phyloP scores from a whole-genome alignment of 192 early-diverging fungal genomes.

The Coemansia asiatica region DNA sequence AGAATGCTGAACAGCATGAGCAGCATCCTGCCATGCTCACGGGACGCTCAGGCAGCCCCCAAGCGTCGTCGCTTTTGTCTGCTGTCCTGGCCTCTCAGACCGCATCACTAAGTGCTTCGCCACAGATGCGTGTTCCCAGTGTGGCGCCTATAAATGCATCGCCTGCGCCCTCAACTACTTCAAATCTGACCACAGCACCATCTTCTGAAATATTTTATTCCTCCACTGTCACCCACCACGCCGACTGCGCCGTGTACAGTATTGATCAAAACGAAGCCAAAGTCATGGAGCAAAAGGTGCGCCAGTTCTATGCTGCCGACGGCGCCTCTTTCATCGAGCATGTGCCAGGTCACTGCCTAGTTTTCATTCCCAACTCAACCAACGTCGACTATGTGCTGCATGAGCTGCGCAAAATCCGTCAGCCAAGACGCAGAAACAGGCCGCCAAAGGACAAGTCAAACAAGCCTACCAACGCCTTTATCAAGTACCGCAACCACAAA shows the following conservation, averaged over 20 bases:
- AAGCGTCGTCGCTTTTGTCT: constrained; percentile 3
- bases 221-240: constrained; percentile 8
- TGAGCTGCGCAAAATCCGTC: constrained; percentile 41
- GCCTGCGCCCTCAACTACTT: constrained; percentile 6
- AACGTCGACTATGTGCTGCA: constrained; percentile 28
- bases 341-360: constrained; percentile 52
- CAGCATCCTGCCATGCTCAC: constrained; percentile 10
- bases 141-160: constrained; percentile 47
- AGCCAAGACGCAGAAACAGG: constrained; percentile 24
- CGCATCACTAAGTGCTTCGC: constrained; percentile 24
- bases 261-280: constrained; percentile 14
- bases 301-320: constrained; percentile 44
- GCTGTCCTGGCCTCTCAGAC: constrained; percentile 6
- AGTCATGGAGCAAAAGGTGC: constrained; percentile 42
- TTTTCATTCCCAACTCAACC: constrained; percentile 43
- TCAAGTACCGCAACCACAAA: constrained; percentile 55
- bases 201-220: constrained; percentile 8
- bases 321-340: constrained; percentile 49
- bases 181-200: constrained; percentile 2
- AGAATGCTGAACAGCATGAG: constrained; percentile 21
- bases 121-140: constrained; percentile 24
- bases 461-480: constrained; percentile 53
- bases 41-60: constrained; percentile 7
- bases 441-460: constrained; percentile 30
- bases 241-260: constrained; percentile 15